Evolutionary conservation across 768 basidiomycete species (phyloP).

Genomic region (Tricholoma hemisulphureum): DNA sequence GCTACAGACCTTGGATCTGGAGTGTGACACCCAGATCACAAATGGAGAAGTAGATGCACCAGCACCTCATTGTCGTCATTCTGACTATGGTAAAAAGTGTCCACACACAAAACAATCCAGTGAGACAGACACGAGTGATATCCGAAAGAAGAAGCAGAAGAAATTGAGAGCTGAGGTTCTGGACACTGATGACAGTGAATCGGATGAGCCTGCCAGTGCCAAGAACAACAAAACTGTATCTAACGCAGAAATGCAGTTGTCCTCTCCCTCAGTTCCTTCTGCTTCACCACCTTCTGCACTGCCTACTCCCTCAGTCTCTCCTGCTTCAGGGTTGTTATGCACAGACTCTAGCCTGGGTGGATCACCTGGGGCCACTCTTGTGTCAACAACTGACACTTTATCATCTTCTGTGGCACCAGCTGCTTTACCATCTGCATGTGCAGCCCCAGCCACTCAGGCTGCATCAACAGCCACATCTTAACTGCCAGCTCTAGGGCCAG

Average conservation of each 20-base stretch:
- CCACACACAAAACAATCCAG: not conserved
- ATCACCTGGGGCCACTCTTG: too few species aligned
- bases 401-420: too few species aligned
- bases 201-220: not conserved
- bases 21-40: not conserved
- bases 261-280: not conserved
- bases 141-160: not conserved
- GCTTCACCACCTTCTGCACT: too few species aligned
- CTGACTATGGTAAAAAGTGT: not conserved
- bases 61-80: not conserved
- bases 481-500: too few species aligned
- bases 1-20: slow-evolving; percentile 2
- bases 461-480: too few species aligned
- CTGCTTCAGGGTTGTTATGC: too few species aligned
- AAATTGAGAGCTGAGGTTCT: not conserved
- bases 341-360: too few species aligned
- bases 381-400: too few species aligned
- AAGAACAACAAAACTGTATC: not conserved
- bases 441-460: too few species aligned
- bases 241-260: not conserved
- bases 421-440: too few species aligned
- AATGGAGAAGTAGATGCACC: not conserved
- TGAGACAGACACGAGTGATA: not conserved
- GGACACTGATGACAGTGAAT: not conserved
- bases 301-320: not conserved